A percentile compares a stretch with the other conserved stretches of the same genome.
Evolutionary conservation across 495 filamentous ascomycete genomes (phyloP).

Genomic region (Penicillium psychrofluorescens): DNA sequence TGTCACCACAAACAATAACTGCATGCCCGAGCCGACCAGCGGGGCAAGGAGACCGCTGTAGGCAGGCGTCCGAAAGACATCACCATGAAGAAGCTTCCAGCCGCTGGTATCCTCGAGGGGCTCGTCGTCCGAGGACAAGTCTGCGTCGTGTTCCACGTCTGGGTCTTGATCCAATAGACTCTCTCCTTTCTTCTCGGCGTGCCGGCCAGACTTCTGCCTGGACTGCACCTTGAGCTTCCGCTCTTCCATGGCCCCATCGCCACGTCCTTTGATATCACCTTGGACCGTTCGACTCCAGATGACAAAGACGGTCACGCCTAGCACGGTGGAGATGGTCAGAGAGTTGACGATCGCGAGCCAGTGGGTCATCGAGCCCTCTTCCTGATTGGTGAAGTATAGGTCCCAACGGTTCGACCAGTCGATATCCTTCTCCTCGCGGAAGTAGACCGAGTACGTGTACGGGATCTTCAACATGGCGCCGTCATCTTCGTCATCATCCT

Average conservation of each 20-base stretch:
- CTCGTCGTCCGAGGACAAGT: conserved; percentile 69
- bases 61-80: conserved; percentile 79
- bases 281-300: conserved; percentile 78
- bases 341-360: conserved; percentile 94
- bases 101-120: conserved; percentile 76
- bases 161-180: conserved; percentile 60
- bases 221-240: conserved; percentile 53
- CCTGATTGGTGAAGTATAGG: conserved; percentile 87
- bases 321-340: conserved; percentile 72
- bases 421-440: conserved; percentile 72
- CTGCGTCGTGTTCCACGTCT: conserved; percentile 53
- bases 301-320: conserved; percentile 79
- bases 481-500: conserved; percentile 49
- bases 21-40: conserved; percentile 81
- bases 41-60: conserved; percentile 77
- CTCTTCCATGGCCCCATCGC: conserved; percentile 60
- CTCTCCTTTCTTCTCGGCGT: conserved; percentile 46
- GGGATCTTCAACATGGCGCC: conserved; percentile 70
- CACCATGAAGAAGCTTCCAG: conserved; percentile 91
- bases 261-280: conserved; percentile 68
- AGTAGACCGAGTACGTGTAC: conserved; percentile 91
- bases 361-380: conserved; percentile 76
- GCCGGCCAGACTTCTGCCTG: conserved; percentile 39
- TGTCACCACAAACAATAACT: conserved; percentile 79
- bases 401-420: conserved; percentile 91